Conservation (phyloP, 768 basidiomycete genomes). For the Lactarius quietus region DNA sequence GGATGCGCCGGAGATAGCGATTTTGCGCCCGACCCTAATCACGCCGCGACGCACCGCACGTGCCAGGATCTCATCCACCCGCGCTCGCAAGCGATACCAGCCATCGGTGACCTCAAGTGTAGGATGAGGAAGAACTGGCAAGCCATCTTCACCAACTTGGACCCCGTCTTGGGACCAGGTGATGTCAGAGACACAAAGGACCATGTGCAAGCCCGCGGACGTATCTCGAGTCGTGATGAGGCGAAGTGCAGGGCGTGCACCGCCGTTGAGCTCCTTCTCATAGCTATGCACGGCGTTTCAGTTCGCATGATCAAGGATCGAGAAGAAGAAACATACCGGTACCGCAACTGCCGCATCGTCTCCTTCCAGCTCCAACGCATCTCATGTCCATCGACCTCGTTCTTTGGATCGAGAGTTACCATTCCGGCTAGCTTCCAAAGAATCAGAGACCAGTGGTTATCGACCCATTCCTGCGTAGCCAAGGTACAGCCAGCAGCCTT, state of each 20-base stretch:
- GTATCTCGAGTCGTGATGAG: conserved; percentile 82
- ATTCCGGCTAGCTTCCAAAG: conserved; percentile 95
- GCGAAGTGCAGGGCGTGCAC: conserved; percentile 76
- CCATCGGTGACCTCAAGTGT: conserved; percentile 94
- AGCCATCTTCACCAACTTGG: conserved; percentile 36
- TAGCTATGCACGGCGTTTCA: conserved; percentile 35
- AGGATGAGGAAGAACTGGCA: conserved; percentile 41
- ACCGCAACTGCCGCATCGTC: conserved; percentile 77
- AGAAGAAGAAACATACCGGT: conserved; percentile 53
- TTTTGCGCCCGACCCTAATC: conserved; percentile 77
- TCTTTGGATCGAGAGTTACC: conserved; percentile 66
- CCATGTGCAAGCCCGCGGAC: conserved; percentile 72
- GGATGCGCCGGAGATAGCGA: conserved; percentile 74
- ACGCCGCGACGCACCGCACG: conserved; percentile 64
- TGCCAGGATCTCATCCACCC: conserved; percentile 67
- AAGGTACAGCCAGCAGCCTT: conserved; percentile 57
- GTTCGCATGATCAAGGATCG: neutral
- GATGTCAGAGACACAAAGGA: conserved; percentile 79
- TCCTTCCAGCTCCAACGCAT: conserved; percentile 82
- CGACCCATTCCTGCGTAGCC: conserved; percentile 77
- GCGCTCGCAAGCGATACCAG: conserved; percentile 86
- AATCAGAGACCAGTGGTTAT: conserved; percentile 87
- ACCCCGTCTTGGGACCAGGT: conserved; percentile 43
- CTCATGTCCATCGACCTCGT: conserved; percentile 42
- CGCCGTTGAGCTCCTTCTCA: conserved; percentile 47